Evolutionary conservation across 352 stramenopile genomes (phyloP).

Genomic region (Phytophthora boehmeriae): DNA sequence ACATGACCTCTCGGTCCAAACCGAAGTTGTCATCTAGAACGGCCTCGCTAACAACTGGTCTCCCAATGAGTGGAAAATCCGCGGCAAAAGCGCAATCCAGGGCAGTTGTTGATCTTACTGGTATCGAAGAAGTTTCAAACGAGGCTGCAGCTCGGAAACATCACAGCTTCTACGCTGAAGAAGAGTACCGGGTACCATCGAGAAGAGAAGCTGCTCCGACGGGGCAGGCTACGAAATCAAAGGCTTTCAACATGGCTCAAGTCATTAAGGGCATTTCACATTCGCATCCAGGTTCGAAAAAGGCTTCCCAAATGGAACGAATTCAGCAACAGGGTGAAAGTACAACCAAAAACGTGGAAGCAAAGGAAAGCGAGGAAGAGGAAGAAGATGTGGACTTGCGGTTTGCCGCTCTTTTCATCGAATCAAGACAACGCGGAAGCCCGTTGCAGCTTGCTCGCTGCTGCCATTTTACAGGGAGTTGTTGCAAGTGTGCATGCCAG

Average conservation of each 20-base stretch:
- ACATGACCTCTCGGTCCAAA: conserved; percentile 34
- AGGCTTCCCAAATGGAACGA: conserved; percentile 16
- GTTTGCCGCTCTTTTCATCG: conserved; percentile 72
- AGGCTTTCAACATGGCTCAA: conserved; percentile 68
- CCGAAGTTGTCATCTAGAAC: conserved; percentile 18
- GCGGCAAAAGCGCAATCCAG: conserved; percentile 55
- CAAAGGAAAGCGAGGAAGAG: conserved; percentile 57
- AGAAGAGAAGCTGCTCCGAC: conserved; percentile 22
- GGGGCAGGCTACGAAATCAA: conserved; percentile 36
- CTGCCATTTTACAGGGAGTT: conserved; percentile 86
- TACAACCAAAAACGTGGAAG: conserved; percentile 29
- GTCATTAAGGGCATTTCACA: conserved; percentile 67
- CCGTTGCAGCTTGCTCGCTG: conserved; percentile 69
- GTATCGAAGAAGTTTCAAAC: conserved; percentile 45
- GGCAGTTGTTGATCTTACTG: conserved; percentile 52
- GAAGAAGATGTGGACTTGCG: conserved; percentile 54
- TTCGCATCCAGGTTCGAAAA: conserved; percentile 44
- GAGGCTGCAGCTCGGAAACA: conserved; percentile 60
- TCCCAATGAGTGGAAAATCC: conserved; percentile 66
- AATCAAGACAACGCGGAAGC: conserved; percentile 84
- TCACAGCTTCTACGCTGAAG: conserved; percentile 81
- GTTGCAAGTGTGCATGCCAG: conserved; percentile 76
- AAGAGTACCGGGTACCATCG: conserved; percentile 44
- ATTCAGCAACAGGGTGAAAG: conserved; percentile 11
- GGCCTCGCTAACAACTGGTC: conserved; percentile 21